These are phyloP conservation scores for Suillus paluster DNA, from an alignment of 768 basidiomycete species.

Conservation along the genomic window DNA sequence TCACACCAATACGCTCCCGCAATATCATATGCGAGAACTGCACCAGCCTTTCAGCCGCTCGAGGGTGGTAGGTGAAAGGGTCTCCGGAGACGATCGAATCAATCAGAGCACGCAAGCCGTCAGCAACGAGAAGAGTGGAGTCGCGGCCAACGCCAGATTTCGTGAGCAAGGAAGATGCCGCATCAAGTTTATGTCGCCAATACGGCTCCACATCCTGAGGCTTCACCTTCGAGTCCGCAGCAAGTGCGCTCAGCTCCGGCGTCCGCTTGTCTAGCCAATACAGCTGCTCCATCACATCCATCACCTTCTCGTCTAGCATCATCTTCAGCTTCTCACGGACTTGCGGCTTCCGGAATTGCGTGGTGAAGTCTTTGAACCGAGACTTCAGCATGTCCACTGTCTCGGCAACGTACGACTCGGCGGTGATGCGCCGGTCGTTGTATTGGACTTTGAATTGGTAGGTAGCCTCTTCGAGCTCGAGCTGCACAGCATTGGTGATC, in stretches of 20 bases:
- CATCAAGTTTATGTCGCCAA: conserved; percentile 97
- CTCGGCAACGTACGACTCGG: conserved; percentile 98
- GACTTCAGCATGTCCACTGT: conserved; percentile 92
- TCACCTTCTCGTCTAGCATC: conserved; percentile 95
- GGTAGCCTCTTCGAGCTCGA: conserved; percentile 94
- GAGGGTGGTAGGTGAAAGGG: conserved; percentile 91
- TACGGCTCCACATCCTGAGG: conserved; percentile 83
- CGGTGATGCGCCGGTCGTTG: conserved; percentile 92
- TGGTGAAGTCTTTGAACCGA: conserved; percentile 84
- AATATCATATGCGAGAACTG: conserved; percentile 93
- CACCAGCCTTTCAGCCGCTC: conserved; percentile 85
- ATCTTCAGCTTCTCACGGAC: conserved; percentile 87
- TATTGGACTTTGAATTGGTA: conserved; percentile 99
- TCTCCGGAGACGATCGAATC: conserved; percentile 88
- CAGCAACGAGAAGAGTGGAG: conserved; percentile 91
- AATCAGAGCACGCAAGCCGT: conserved; percentile 87
- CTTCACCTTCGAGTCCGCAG: conserved; percentile 68
- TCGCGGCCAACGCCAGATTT: conserved; percentile 96
- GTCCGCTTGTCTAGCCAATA: conserved; percentile 96
- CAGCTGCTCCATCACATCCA: conserved; percentile 95
- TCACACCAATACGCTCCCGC: conserved; percentile 88
- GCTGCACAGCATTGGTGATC: conserved; percentile 95
- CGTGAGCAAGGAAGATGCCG: conserved; percentile 89
- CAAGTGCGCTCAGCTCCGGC: conserved; percentile 72
- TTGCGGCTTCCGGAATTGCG: conserved; percentile 86